Evolutionary conservation across 352 stramenopile species (phyloP), one percentile per base, ranked within the genome.

Genomic region (Pythium brassicae): DNA sequence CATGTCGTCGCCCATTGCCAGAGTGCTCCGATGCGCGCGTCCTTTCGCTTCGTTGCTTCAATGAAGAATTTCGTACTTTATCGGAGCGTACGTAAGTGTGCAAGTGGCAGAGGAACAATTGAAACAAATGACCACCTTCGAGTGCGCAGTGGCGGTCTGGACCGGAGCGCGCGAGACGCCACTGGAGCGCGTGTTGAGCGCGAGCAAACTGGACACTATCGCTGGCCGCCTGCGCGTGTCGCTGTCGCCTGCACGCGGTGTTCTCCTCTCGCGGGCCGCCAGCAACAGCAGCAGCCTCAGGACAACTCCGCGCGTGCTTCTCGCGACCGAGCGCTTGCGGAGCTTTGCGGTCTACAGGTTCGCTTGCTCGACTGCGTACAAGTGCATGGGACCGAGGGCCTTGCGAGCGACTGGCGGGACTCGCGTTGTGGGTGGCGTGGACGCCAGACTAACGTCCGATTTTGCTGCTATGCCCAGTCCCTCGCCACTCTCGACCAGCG

Each of bases 401-500:
- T n/a, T n/a, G n/a, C n/a, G n/a, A n/a, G n/a, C n/a, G n/a, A n/a
- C n/a, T n/a, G n/a, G n/a, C n/a, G n/a, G n/a, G n/a, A n/a, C n/a
- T n/a, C n/a, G 32, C 32, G 2, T 37, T 14, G 32, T 37, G 32
- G n/a, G 26, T 37, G 15, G 7, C 5, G 12, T 3, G 27, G 23
- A 37, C 6, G 3, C 15, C 17, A 43, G 14, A 17, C 14, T 43
- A 20, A n/a, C 37, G 8, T 43, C 37, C 19, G 37, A 14, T 39
- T 37, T 37, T n/a, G n/a, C n/a, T n/a, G n/a, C n/a, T n/a, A 37
- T 37, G 32, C 1, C 1, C 40, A 88, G 80, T 42, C 65, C 76
- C 29, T 87, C 81, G 15, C 76, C 78, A 12, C 80, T 91, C 40
- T 71, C 69, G 3, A 68, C 64, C 27, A 76, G 50, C 54, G 68